phyloP scores from a whole-genome alignment of 176 grass and related monocot species.

The Oryza brachyantha region DNA sequence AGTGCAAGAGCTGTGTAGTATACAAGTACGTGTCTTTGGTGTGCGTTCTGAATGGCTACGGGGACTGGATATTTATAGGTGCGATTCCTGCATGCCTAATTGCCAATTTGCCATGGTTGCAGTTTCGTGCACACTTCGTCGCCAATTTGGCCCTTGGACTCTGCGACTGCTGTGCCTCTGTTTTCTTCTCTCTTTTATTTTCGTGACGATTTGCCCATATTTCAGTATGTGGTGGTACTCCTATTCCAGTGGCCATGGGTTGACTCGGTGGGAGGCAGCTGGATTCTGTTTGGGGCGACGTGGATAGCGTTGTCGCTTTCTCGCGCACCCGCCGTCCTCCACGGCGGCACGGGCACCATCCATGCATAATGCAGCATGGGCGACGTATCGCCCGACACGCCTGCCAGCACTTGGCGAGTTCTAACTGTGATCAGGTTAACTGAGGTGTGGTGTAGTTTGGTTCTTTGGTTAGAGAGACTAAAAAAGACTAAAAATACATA shows the following conservation, averaged over 20 bases:
- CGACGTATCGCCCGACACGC: too few relatives aligned
- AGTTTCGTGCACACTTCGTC: constrained; percentile 25
- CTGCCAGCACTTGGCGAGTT: too few relatives aligned
- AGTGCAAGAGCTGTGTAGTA: neutral
- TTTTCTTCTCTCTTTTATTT: neutral
- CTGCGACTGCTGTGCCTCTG: neutral
- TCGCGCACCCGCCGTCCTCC: neutral
- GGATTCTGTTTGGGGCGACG: constrained; percentile 22
- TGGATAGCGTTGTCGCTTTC: constrained; percentile 17
- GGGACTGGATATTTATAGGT: constrained; percentile 33
- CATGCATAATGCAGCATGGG: neutral
- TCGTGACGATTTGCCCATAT: too few relatives aligned
- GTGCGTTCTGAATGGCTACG: constrained; percentile 13
- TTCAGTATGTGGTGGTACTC: too few relatives aligned
- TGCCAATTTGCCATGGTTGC: neutral
- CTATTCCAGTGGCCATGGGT: constrained; percentile 5
- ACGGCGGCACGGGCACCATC: neutral
- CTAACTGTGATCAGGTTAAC: too few relatives aligned
- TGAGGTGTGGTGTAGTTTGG: too few relatives aligned
- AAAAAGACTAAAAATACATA: too few relatives aligned
- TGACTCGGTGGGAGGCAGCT: constrained; percentile 48
- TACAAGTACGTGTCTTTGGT: neutral
- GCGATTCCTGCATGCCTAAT: neutral
- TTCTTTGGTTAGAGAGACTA: too few relatives aligned
- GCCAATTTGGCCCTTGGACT: neutral